Evolutionary conservation across 306 rosid species (phyloP), one percentile per base, ranked within the genome.

Genomic region (Acacia acuminata): DNA sequence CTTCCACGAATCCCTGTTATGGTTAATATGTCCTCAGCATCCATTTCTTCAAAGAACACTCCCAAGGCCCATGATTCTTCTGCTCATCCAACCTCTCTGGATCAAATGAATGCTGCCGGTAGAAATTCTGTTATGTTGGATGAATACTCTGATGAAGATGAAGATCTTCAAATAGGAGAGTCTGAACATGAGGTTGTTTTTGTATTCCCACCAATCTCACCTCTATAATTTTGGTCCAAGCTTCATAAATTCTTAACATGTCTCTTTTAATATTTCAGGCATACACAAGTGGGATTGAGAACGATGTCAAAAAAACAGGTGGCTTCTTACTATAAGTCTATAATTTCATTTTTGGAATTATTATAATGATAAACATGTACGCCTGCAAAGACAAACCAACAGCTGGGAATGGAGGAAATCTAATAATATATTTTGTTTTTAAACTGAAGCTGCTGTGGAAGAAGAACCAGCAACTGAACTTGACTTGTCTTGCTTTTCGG

Each of bases 21-120:
- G 99, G 99, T 94, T 85, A 96, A 94, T 88, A 96, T 96, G 99
- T 83, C 96, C 71, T 96, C 99, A 73, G 78, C 99, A 82, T 87
- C 97, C 55, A 90, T 77, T 86, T 83, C 98, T 71, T 88, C 98
- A 79, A 90, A 88, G 85, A 93, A 89, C 87, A 87, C 79, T 83
- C 88, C 78, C 81, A 94, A 87, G 85, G 67, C 88, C 76, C 87
- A 87, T 79, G 98, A 89, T 73, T 82, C 84, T 83, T 90, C 89
- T 83, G 81, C 82, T 77, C 72, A 90, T 79, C 82, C 91, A 70
- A 50, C 78, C 53, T 84, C 91, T 82, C 43, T 86, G 25, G 98
- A 94, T 81, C 97, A 91, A 79, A 81, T 85, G 73, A 91, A 80
- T 92, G 85, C 90, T 83, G 90, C 87, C 36, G 84, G 84, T 75